Evolutionary conservation across 176 grass and related monocot species (phyloP).

Genomic region (Bolboschoenus planiculmis): DNA sequence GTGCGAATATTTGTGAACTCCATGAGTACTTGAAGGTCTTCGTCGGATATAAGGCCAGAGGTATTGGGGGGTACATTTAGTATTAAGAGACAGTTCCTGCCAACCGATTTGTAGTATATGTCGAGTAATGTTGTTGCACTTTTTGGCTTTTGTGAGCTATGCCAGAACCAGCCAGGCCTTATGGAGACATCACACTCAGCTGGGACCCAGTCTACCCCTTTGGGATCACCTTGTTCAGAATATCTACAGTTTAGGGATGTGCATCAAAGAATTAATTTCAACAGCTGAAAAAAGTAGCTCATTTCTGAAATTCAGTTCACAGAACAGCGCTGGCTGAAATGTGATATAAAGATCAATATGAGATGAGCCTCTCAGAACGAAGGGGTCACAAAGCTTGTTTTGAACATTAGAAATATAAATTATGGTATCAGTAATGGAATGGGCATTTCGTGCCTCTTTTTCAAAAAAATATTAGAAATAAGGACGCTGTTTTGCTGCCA

Average conservation of each 20-base stretch:
- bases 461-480: too few relatives aligned
- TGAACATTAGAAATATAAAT: too few relatives aligned
- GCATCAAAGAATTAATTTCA: neutral
- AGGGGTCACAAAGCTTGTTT: neutral
- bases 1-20: conserved; percentile 61
- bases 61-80: conserved; percentile 92
- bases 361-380: neutral
- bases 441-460: too few relatives aligned
- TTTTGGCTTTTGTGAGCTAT: conserved; percentile 69
- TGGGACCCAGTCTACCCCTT: conserved; percentile 79
- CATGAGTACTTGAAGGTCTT: conserved; percentile 61
- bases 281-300: neutral
- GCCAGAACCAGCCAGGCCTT: conserved; percentile 94
- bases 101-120: conserved; percentile 96
- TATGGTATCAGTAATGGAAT: too few relatives aligned
- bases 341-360: neutral
- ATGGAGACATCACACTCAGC: conserved; percentile 96
- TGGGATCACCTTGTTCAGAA: conserved; percentile 50
- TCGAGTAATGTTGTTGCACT: conserved; percentile 48
- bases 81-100: conserved; percentile 88
- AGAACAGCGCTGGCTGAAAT: neutral
- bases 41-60: conserved; percentile 61
- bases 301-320: neutral
- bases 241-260: conserved; percentile 37
- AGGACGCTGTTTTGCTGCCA: neutral